Evolutionary conservation across 1,284 basidiomycete genomes (phyloP).

Genomic region (Cryptococcus wingfieldii): DNA sequence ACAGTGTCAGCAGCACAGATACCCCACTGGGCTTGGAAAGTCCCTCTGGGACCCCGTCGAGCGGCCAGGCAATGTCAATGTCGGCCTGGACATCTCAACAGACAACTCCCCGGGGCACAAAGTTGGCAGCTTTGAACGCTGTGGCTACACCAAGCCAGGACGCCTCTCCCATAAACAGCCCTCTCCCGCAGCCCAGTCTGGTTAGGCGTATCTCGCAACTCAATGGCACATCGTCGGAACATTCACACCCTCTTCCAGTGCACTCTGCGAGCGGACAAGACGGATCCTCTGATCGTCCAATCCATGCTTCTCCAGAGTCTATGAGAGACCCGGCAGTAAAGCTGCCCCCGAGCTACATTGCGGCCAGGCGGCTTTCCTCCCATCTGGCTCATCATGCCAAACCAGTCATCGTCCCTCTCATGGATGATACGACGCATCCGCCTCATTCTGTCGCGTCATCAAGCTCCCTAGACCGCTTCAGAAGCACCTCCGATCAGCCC

Average conservation of each 20-base stretch:
- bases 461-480: conserved; percentile 27
- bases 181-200: conserved; percentile 12
- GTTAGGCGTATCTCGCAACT: conserved; percentile 26
- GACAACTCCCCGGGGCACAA: conserved; percentile 3
- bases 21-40: conserved; percentile 3
- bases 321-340: conserved; percentile 8
- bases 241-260: not conserved
- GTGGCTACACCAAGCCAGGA: conserved; percentile 6
- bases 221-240: not conserved
- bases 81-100: not conserved
- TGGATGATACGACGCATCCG: conserved; percentile 15
- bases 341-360: too few relatives aligned
- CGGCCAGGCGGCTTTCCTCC: conserved; percentile 15
- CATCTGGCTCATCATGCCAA: conserved; percentile 20
- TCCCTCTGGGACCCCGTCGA: conserved; percentile 8
- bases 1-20: conserved; percentile 26
- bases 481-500: conserved; percentile 9
- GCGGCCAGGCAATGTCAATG: conserved; percentile 7
- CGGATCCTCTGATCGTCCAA: conserved; percentile 1
- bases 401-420: conserved; percentile 7
- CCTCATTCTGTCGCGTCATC: conserved; percentile 25
- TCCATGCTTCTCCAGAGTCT: conserved; percentile 14
- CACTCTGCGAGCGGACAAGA: not conserved
- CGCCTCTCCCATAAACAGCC: conserved; percentile 20
- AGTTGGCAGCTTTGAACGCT: conserved; percentile 2